A percentile compares a stretch with the other conserved stretches of the same genome.
phyloP scores from a whole-genome alignment of 176 grass and related monocot species.

The Raddia distichophylla region DNA sequence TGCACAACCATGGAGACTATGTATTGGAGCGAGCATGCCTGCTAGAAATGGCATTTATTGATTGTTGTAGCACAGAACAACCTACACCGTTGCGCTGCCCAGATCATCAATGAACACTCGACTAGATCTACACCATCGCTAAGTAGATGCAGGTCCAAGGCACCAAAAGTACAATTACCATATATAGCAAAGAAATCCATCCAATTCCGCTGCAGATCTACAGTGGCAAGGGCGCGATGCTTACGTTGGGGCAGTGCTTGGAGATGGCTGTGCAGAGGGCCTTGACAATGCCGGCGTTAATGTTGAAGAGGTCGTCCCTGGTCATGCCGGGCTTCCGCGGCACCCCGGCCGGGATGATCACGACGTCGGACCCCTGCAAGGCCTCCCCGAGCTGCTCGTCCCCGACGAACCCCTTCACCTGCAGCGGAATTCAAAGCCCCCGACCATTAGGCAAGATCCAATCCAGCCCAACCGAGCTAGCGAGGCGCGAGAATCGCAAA shows the following conservation, averaged over 20 bases:
- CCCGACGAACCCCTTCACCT: slow-evolving; percentile 56
- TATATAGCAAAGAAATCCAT: not conserved
- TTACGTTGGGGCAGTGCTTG: slow-evolving; percentile 69
- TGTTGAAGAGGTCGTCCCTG: slow-evolving; percentile 81
- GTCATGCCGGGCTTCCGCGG: slow-evolving; percentile 84
- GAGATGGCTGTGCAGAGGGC: slow-evolving; percentile 59
- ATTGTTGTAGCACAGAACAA: not conserved
- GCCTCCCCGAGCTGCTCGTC: slow-evolving; percentile 61
- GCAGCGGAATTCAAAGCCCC: not conserved
- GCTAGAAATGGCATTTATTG: not conserved
- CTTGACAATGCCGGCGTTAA: slow-evolving; percentile 77
- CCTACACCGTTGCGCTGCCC: not conserved
- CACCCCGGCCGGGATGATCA: slow-evolving; percentile 71
- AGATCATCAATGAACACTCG: not conserved
- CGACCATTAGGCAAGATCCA: not conserved
- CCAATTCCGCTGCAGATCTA: slow-evolving; percentile 11
- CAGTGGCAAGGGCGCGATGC: not conserved
- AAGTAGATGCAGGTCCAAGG: not conserved
- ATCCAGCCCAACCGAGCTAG: not conserved
- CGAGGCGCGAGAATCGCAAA: not conserved
- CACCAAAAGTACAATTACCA: not conserved
- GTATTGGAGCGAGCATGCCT: not conserved
- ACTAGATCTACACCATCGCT: not conserved
- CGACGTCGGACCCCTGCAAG: slow-evolving; percentile 58
- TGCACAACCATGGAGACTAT: not conserved